Conservation (phyloP, 345 rosid species). For the Arabidopsis suecica region DNA sequence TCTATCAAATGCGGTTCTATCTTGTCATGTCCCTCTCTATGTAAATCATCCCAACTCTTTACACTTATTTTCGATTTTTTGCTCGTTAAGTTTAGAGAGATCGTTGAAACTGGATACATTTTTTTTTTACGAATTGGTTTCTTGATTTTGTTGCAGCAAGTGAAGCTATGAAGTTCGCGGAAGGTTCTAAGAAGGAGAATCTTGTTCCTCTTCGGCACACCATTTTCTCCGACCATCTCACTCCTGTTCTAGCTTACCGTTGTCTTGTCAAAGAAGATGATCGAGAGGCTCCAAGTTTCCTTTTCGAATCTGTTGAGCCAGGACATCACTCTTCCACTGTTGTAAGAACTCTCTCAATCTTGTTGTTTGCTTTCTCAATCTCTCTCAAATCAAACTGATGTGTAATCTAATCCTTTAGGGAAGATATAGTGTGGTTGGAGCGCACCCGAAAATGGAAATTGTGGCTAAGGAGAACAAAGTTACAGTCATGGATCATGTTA, state of each 20-base stretch:
- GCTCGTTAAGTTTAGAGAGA: background rate
- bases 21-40: slow-evolving; percentile 18
- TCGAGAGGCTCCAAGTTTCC: slow-evolving; percentile 83
- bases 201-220: slow-evolving; percentile 65
- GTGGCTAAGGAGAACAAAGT: slow-evolving; percentile 81
- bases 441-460: slow-evolving; percentile 84
- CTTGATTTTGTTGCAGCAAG: slow-evolving; percentile 48
- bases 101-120: background rate
- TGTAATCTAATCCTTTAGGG: slow-evolving; percentile 52
- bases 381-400: background rate
- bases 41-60: background rate
- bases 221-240: slow-evolving; percentile 84
- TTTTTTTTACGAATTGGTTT: background rate
- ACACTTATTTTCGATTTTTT: background rate
- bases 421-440: slow-evolving; percentile 81
- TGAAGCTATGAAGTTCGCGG: slow-evolving; percentile 42
- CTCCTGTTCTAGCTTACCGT: slow-evolving; percentile 84
- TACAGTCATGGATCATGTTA: slow-evolving; percentile 68
- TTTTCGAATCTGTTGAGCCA: slow-evolving; percentile 83
- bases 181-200: slow-evolving; percentile 69
- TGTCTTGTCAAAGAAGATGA: slow-evolving; percentile 88
- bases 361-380: background rate
- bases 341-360: slow-evolving; percentile 45
- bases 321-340: slow-evolving; percentile 62
- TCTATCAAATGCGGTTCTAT: slow-evolving; percentile 29